Evolutionary conservation across 768 basidiomycete species (phyloP).

Genomic region (Galerina sulciceps): DNA sequence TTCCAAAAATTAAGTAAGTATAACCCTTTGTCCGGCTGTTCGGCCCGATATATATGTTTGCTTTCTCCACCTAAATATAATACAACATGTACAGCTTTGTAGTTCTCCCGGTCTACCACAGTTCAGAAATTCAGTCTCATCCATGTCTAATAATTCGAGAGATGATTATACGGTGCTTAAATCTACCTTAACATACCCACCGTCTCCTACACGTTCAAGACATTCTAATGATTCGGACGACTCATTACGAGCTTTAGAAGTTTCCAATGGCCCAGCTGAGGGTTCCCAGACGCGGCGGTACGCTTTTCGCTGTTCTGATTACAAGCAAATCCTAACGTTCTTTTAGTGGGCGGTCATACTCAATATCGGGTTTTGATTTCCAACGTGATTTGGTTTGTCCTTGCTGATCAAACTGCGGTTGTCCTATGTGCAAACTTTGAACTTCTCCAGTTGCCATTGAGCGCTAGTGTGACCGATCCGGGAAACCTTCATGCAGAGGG

Average conservation of each 20-base stretch:
- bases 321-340: not conserved
- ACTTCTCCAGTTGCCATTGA: conserved; percentile 60
- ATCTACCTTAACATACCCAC: conserved; percentile 43
- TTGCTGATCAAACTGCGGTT: not conserved
- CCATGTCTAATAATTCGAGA: conserved; percentile 43
- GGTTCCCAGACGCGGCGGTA: conserved; percentile 39
- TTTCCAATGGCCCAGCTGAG: conserved; percentile 62
- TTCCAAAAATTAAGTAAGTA: no score
- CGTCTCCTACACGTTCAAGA: conserved; percentile 43
- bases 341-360: conserved; percentile 61
- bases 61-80: not conserved
- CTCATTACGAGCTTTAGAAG: conserved; percentile 79
- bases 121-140: conserved; percentile 4
- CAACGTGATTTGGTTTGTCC: conserved; percentile 58
- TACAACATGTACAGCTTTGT: no score
- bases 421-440: not conserved
- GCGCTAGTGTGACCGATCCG: conserved; percentile 75
- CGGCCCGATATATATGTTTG: not conserved
- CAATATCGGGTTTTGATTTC: conserved; percentile 79
- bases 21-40: no score
- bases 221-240: conserved; percentile 67
- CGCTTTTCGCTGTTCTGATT: not conserved
- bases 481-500: conserved; percentile 49
- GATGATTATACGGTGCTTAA: conserved; percentile 51
- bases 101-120: not conserved